Conservation (phyloP, 768 basidiomycete genomes). For the Guyanaporus albipodus region DNA sequence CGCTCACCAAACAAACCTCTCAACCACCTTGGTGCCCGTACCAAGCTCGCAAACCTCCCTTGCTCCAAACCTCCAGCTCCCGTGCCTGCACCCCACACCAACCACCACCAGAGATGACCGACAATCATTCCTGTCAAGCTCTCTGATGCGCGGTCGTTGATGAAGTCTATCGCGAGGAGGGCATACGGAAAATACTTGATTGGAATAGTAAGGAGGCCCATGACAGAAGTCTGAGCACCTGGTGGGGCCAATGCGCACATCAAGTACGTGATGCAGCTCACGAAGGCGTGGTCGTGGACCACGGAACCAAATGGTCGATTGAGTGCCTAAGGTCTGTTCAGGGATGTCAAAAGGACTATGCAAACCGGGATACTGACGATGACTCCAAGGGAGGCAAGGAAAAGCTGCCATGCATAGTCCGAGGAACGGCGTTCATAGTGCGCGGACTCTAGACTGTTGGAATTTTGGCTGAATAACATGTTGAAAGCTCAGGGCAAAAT, state of each 20-base stretch:
- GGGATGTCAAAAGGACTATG: background rate
- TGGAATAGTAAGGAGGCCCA: conserved; percentile 76
- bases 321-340: conserved; percentile 34
- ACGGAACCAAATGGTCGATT: conserved; percentile 58
- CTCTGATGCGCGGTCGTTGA: conserved; percentile 59
- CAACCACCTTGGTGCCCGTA: conserved; percentile 60
- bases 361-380: conserved; percentile 44
- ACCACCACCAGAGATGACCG: conserved; percentile 83
- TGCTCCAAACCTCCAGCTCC: conserved; percentile 36
- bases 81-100: conserved; percentile 48
- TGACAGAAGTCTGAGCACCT: conserved; percentile 65
- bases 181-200: conserved; percentile 70
- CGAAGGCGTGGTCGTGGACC: conserved; percentile 61
- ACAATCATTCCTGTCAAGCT: conserved; percentile 67
- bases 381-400: conserved; percentile 51
- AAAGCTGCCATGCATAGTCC: conserved; percentile 74
- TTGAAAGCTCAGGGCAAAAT: background rate
- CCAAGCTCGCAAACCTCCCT: conserved; percentile 39
- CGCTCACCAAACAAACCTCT: conserved; percentile 42
- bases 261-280: conserved; percentile 67
- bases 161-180: conserved; percentile 67
- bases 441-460: conserved; percentile 58
- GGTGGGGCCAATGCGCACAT: conserved; percentile 61
- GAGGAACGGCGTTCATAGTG: conserved; percentile 59
- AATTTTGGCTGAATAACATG: conserved; percentile 49